Percentiles rank a stretch among this genome's conserved stretches.
Conservation (phyloP, 176 grass and related monocot genomes). For the Cenchrus americanus region DNA sequence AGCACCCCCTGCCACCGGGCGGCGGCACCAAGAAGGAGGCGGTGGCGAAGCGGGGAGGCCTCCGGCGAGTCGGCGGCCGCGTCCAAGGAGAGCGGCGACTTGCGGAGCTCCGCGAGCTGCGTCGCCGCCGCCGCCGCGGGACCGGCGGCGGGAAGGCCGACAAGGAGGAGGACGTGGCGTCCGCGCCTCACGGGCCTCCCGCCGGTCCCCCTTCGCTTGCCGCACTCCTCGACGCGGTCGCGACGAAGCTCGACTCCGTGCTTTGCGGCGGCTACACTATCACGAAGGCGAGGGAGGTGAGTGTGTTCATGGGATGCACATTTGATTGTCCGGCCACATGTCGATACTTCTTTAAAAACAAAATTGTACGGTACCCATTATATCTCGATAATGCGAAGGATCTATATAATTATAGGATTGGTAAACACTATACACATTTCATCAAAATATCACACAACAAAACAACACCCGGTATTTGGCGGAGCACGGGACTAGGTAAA, state of each 20-base stretch:
- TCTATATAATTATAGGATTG: no score
- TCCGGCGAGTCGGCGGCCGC: slow-evolving; percentile 74
- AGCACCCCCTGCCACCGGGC: not conserved
- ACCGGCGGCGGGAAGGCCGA: slow-evolving; percentile 29
- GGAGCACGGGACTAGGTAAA: no score
- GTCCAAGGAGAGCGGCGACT: slow-evolving; percentile 85
- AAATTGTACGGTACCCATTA: no score
- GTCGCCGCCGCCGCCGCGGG: slow-evolving; percentile 44
- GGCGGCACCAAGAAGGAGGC: slow-evolving; percentile 34
- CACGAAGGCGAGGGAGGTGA: slow-evolving; percentile 69
- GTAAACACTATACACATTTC: no score
- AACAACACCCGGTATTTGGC: no score
- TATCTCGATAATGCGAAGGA: no score
- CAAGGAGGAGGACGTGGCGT: slow-evolving; percentile 44
- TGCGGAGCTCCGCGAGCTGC: slow-evolving; percentile 84
- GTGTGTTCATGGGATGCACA: no score
- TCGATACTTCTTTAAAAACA: no score
- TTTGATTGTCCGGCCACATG: no score
- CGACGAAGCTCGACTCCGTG: slow-evolving; percentile 51
- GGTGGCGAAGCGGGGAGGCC: slow-evolving; percentile 43
- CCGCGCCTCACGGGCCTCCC: not conserved
- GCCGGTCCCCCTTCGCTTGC: slow-evolving; percentile 50
- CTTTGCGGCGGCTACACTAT: slow-evolving; percentile 60
- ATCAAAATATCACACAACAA: no score
- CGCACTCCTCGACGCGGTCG: slow-evolving; percentile 60